Evolutionary conservation across 1,284 basidiomycete genomes (phyloP).

Genomic region (Ustilago xerochloae): DNA sequence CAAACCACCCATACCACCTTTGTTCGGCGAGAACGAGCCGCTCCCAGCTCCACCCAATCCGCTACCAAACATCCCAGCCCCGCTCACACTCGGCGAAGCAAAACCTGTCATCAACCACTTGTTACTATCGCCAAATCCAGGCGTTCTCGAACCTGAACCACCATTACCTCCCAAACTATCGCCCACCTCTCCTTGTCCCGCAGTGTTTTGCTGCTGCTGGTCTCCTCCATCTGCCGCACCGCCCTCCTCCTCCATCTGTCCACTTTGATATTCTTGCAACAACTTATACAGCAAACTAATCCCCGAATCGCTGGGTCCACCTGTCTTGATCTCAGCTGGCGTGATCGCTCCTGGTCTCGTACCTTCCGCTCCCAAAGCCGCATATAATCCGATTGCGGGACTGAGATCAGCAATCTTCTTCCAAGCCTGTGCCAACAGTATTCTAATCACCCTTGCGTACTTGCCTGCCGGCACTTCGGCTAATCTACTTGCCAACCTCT

Average conservation of each 20-base stretch:
- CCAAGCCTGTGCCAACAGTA: slow-evolving; percentile 46
- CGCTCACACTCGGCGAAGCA: slow-evolving; percentile 16
- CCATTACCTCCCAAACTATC: not conserved
- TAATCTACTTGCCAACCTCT: slow-evolving; percentile 82
- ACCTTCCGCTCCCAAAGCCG: slow-evolving; percentile 43
- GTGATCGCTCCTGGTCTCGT: slow-evolving; percentile 48
- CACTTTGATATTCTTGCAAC: slow-evolving; percentile 43
- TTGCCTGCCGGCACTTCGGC: slow-evolving; percentile 79
- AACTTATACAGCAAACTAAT: slow-evolving; percentile 50
- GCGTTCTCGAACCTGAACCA: slow-evolving; percentile 23
- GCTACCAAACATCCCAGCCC: not conserved
- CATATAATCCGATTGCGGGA: slow-evolving; percentile 46
- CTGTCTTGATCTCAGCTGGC: slow-evolving; percentile 48
- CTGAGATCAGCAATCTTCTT: slow-evolving; percentile 53
- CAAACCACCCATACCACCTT: slow-evolving; percentile 11
- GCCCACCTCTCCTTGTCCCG: not conserved
- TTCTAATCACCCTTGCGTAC: slow-evolving; percentile 46
- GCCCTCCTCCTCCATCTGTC: slow-evolving; percentile 12
- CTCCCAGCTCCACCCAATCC: slow-evolving; percentile 2
- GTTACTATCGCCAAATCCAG: slow-evolving; percentile 25
- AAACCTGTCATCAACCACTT: slow-evolving; percentile 39
- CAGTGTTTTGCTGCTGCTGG: not conserved
- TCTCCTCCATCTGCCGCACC: not conserved
- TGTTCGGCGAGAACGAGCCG: slow-evolving; percentile 18
- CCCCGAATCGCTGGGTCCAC: slow-evolving; percentile 46